Evolutionary conservation across 768 basidiomycete genomes (phyloP), one percentile per base, ranked within the genome.

Genomic region (Panaeolus cyanescens): DNA sequence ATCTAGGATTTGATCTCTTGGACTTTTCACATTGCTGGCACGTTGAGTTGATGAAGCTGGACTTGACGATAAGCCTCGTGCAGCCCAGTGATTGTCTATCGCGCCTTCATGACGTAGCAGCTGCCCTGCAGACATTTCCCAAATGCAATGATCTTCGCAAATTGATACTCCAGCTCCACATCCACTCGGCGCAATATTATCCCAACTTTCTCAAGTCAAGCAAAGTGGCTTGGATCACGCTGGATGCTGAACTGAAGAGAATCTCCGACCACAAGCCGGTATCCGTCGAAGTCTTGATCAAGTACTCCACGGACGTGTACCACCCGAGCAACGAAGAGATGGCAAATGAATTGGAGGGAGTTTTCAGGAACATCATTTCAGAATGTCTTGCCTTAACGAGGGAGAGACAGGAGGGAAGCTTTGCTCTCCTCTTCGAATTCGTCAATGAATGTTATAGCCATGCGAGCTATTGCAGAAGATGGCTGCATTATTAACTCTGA

Each of bases 301-400:
- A 50, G 45, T 50, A 50, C 45, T 50, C 45, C 45, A 50, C 45
- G 45, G 45, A 50, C 45, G 45, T 28, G 8, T 30, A 50, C 45
- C 45, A 28, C 45, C 45, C 45, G 25, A n/a, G 45, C 30, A 50
- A 50, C 13, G 45, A 42, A 20, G 39, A 50, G 22, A 50, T 50
- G 45, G 22, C 45, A 28, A 28, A 50, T 50, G 45, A 30, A 30
- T 28, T 50, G 45, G 45, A 50, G 45, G 45, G 45, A 50, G 30
- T 28, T 50, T 50, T 50, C 45, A 50, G 45, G 45, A 50, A 50
- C 45, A 50, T 50, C 45, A 50, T 6, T 28, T 25, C 45, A 50
- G 45, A 50, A 50, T 50, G 8, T 28, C 25, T 50, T 50, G 15
- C 45, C 45, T 50, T 25, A 50, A 50, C 45, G 15, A 50, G 45